A percentile compares a stretch with the other conserved stretches of the same genome.
Evolutionary conservation across 202 grass and related monocot genomes (phyloP).

Genomic region (Schoenoplectus tabernaemontani): DNA sequence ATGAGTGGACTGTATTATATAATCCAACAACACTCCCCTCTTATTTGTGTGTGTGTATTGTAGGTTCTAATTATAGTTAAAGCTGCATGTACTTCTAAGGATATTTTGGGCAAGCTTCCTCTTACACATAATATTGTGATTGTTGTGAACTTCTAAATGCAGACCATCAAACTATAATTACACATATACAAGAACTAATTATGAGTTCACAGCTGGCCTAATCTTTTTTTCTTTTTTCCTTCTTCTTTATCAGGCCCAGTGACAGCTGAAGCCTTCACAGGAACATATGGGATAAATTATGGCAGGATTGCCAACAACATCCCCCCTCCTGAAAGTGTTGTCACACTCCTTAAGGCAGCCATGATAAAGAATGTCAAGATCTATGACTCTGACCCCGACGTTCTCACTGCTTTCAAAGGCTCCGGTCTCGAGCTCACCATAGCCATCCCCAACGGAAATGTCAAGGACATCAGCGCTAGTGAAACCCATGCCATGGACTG

Average conservation of each 20-base stretch:
- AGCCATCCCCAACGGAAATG: constrained; percentile 37
- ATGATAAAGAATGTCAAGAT: constrained; percentile 96
- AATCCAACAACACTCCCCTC: neutral
- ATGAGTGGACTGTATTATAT: neutral
- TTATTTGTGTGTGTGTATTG: neutral
- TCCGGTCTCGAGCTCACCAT: constrained; percentile 75
- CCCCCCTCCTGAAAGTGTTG: constrained; percentile 69
- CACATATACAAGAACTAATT: neutral
- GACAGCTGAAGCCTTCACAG: constrained; percentile 42
- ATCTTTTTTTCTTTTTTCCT: constrained; percentile 19
- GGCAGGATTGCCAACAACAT: constrained; percentile 82
- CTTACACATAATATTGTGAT: neutral
- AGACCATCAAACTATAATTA: neutral
- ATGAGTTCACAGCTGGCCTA: neutral
- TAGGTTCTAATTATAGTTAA: neutral
- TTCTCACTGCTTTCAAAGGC: constrained; percentile 70
- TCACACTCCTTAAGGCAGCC: constrained; percentile 52
- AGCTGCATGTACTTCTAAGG: neutral
- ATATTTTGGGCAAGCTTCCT: neutral
- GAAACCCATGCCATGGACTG: constrained; percentile 48
- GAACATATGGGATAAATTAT: constrained; percentile 82
- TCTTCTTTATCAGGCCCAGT: constrained; percentile 34
- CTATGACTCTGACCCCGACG: constrained; percentile 57
- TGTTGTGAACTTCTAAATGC: neutral
- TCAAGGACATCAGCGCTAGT: constrained; percentile 65